These are phyloP conservation scores for Arctium lappa DNA, from an alignment of 129 eudicot genomes.

Conservation along the genomic window DNA sequence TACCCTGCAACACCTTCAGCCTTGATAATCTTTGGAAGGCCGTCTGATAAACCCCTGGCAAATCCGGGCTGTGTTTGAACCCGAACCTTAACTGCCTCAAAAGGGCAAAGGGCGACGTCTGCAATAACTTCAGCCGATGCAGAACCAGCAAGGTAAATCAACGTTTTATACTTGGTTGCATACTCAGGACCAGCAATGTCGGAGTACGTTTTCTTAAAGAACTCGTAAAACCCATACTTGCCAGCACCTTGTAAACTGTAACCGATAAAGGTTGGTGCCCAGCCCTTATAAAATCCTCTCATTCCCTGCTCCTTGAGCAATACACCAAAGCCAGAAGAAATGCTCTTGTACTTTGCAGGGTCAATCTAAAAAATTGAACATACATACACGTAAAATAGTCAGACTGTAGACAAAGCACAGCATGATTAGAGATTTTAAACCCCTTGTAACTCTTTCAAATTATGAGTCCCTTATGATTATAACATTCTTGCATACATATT, in stretches of 20 bases:
- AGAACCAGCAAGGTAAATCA: conserved; percentile 84
- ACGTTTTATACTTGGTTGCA: conserved; percentile 82
- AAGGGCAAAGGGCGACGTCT: conserved; percentile 80
- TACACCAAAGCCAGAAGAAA: conserved; percentile 65
- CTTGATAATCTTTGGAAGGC: conserved; percentile 71
- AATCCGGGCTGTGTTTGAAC: conserved; percentile 93
- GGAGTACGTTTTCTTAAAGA: conserved; percentile 75
- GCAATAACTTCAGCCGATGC: conserved; percentile 89
- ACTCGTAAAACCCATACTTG: conserved; percentile 80
- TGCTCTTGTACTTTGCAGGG: conserved; percentile 79
- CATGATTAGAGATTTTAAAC: neutral
- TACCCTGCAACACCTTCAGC: conserved; percentile 81
- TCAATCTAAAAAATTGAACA: conserved; percentile 47
- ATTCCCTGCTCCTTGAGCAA: conserved; percentile 76
- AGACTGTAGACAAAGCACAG: neutral
- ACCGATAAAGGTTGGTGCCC: conserved; percentile 87
- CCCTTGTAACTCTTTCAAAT: neutral
- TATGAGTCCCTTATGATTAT: neutral
- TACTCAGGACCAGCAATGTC: conserved; percentile 83
- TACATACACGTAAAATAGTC: neutral
- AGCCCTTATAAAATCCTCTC: conserved; percentile 78
- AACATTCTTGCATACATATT: neutral
- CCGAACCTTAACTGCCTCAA: conserved; percentile 94
- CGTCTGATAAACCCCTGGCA: conserved; percentile 75
- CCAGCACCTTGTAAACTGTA: conserved; percentile 86